Evolutionary conservation across 345 rosid species (phyloP).

Genomic region (Citrus sp.): DNA sequence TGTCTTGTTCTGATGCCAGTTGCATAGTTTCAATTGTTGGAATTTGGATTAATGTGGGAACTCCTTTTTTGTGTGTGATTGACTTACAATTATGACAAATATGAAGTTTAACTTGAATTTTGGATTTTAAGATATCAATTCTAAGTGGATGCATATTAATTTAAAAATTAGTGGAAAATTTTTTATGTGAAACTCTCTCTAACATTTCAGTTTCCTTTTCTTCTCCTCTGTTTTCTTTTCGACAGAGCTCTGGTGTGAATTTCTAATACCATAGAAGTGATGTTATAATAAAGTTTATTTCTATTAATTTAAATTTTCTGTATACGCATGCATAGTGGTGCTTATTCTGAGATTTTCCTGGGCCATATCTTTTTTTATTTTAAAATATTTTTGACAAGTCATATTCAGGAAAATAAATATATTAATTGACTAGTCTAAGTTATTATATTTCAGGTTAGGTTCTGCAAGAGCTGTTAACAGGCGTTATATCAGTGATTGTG

Average conservation of each 20-base stretch:
- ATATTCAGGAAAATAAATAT: neutral
- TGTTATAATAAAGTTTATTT: neutral
- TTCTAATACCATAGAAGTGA: neutral
- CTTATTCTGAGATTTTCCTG: neutral
- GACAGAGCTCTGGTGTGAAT: neutral
- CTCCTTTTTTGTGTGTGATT: neutral
- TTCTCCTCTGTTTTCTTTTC: neutral
- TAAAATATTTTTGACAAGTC: too few relatives aligned
- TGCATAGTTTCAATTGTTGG: neutral
- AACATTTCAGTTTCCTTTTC: neutral
- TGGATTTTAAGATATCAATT: neutral
- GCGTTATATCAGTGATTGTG: conserved; percentile 81
- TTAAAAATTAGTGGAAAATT: neutral
- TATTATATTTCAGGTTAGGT: conserved; percentile 55
- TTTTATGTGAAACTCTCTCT: neutral
- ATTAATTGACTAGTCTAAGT: conserved; percentile 1
- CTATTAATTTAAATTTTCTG: neutral
- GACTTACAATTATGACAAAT: neutral
- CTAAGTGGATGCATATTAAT: neutral
- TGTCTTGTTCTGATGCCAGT: neutral
- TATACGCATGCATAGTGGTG: neutral
- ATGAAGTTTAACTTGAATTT: neutral
- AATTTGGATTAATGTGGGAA: neutral
- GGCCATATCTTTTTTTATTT: neutral
- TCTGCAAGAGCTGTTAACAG: conserved; percentile 90